Base-by-base conservation (phyloP, 2,329 filamentous ascomycete genomes). In the Neofusicoccum kwambonambiense region DNA sequence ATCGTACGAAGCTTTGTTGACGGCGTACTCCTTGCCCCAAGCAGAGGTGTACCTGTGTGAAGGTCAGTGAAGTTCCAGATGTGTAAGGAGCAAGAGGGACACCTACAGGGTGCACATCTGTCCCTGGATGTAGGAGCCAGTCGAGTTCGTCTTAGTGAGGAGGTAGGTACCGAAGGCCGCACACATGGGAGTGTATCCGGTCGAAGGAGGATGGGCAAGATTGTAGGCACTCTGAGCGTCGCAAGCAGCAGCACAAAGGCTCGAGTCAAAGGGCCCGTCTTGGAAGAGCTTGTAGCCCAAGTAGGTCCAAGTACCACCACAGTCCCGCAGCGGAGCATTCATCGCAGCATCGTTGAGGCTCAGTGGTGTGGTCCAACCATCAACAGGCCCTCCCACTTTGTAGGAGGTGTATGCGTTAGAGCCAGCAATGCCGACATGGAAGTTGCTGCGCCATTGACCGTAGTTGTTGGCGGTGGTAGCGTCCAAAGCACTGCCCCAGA, bases 81-180 rank as follows among this genome's bases (percentile, higher is more conserved):
- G 27, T 31, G 27, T 1, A 7, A 31, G 27, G 27, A 31, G 1
- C 4, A 7, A 31, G 4, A 31, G 27, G 27, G 5, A 31, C 1
- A 7, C 27, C 7, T 31, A 31, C 58, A 62, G 50, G 44, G 58
- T 37, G n/a, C 58, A 62, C 66, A 72, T 71, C 66, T 77, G 73
- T 3, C 68, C 34, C 52, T 65, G 64, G 42, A 44, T 8, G n/a
- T n/a, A 9, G n/a, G 15, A n/a, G 9, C 41, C 54, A 35, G 65
- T 64, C 42, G 66, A 65, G 3, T 64, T 64, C 50, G 73, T 68
- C 45, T 71, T 70, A 35, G 69, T 66, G 17, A 75, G 67, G 9
- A 74, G 54, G 65, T 76, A 76, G 5, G 74, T 75, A 54, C 75
- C 73, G 68, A 72, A 72, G 66, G 73, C 76, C n/a, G 69, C 69